A percentile compares a stretch with the other conserved stretches of the same genome.
Conservation (phyloP, 352 stramenopile genomes). For the Phytopythium delawarense region DNA sequence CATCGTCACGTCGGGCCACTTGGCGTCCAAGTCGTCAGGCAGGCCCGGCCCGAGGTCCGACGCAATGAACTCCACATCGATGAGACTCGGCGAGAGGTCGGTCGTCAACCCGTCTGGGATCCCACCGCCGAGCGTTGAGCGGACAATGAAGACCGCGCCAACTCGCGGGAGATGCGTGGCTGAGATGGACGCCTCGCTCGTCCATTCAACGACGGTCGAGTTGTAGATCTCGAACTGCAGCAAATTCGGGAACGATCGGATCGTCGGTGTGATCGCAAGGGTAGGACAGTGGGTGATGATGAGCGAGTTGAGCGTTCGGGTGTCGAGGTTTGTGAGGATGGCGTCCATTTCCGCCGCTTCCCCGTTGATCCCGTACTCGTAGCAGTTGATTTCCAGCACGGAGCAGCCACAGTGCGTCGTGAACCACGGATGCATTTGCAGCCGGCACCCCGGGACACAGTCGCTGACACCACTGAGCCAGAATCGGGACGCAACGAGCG, state of each 20-base stretch:
- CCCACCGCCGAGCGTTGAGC: constrained; percentile 13
- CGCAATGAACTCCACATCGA: constrained; percentile 33
- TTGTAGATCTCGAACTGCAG: constrained; percentile 48
- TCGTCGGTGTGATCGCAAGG: constrained; percentile 18
- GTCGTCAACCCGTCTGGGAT: constrained; percentile 28
- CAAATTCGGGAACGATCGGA: constrained; percentile 27
- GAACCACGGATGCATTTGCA: constrained; percentile 47
- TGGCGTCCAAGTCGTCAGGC: constrained; percentile 21
- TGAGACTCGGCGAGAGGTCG: constrained; percentile 21
- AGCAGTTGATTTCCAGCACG: constrained; percentile 44
- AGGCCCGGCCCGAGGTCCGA: constrained; percentile 16
- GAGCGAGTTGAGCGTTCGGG: constrained; percentile 32
- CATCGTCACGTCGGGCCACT: constrained; percentile 26
- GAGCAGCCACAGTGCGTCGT: constrained; percentile 32
- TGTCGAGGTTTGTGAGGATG: constrained; percentile 24
- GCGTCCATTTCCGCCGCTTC: constrained; percentile 10
- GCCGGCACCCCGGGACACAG: constrained; percentile 27
- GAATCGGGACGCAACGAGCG: constrained; percentile 22
- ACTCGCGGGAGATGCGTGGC: constrained; percentile 18
- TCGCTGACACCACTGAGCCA: constrained; percentile 13
- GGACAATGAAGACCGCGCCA: constrained; percentile 28
- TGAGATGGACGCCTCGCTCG: constrained; percentile 19
- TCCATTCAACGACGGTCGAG: constrained; percentile 27
- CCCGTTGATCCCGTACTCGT: constrained; percentile 22
- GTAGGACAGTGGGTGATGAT: constrained; percentile 39